Base-by-base conservation (phyloP, 257 asterid genomes). In the Galeopsis tetrahit region DNA sequence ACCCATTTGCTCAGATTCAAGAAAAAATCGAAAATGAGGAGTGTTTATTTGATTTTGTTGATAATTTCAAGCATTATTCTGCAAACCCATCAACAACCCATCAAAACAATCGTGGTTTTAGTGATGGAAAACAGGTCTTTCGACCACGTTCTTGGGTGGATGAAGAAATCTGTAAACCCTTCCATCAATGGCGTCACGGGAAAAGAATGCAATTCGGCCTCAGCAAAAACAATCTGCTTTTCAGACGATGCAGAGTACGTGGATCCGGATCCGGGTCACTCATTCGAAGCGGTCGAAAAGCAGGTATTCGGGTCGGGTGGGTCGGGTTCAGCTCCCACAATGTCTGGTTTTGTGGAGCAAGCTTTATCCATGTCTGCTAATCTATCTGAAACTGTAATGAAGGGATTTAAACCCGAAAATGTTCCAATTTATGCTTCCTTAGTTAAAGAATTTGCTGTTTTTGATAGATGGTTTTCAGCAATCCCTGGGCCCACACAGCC, bases 401-500 rank as follows among this genome's bases (percentile, higher is more conserved):
- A 81, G 17, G 97, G 97, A 11, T 91, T 91, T 44, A 79, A 67
- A 57, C 96, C 96, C 0, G 82, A 79, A 55, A 84, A 74, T 62
- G 81, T 91, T 17, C 95, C 91, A 0, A 62, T 86, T 71, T 91
- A 83, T 51, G 85, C 90, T 0, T 11, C 78, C 6, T 69, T 91
- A 53, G 94, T 81, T 3, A 34, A 65, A 0, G 96, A 87, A 71
- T 91, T 84, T 3, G 90, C 90, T 0, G 91, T 89, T 4, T 89
- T 87, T 7, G 96, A 91, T 43, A 63, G 88, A 13, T 91, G 97
- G 96, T 91, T 91, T 70, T 78, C 87, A 0, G 86, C 97, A 2
- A 83, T 91, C 59, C 96, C 97, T 0, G 97, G 96, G 4, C 96
- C 96, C 38, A 91, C 96, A 0, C 97, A 91, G 70, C 96, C 97